phyloP scores from a whole-genome alignment of 2,329 filamentous ascomycete species.

The Cryphonectria radicalis region DNA sequence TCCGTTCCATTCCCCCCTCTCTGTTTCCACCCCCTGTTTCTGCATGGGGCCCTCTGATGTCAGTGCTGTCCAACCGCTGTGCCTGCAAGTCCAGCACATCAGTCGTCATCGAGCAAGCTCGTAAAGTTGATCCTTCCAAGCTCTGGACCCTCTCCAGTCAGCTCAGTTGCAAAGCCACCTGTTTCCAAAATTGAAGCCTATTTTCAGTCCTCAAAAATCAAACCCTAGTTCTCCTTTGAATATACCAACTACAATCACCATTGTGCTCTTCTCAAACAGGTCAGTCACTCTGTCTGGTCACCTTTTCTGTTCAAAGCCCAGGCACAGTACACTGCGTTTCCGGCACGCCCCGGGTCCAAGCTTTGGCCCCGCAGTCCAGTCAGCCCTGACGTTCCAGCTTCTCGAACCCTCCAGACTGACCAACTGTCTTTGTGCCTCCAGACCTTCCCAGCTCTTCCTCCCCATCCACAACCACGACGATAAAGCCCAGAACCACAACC shows the following conservation, averaged over 20 bases:
- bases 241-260: background rate
- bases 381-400: constrained; percentile 21
- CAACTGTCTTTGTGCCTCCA: constrained; percentile 24
- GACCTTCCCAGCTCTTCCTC: constrained; percentile 7
- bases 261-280: background rate
- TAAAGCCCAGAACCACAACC: constrained; percentile 31
- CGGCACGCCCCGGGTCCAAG: constrained; percentile 14
- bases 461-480: constrained; percentile 23
- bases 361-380: constrained; percentile 25
- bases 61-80: constrained; percentile 10
- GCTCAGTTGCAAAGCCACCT: background rate
- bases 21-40: background rate
- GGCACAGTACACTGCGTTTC: constrained; percentile 3
- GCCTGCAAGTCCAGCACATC: constrained; percentile 18
- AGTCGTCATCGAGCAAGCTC: constrained; percentile 13
- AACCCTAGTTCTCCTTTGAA: background rate
- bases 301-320: background rate
- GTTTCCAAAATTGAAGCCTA: background rate
- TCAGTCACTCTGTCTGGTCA: background rate
- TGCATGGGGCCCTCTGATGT: constrained; percentile 13
- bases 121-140: constrained; percentile 7
- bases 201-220: background rate
- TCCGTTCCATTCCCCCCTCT: background rate
- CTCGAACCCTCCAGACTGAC: constrained; percentile 15
- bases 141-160: constrained; percentile 3